Evolutionary conservation across 1,284 basidiomycete genomes (phyloP).

Genomic region (Microbotryomycetes sp.): DNA sequence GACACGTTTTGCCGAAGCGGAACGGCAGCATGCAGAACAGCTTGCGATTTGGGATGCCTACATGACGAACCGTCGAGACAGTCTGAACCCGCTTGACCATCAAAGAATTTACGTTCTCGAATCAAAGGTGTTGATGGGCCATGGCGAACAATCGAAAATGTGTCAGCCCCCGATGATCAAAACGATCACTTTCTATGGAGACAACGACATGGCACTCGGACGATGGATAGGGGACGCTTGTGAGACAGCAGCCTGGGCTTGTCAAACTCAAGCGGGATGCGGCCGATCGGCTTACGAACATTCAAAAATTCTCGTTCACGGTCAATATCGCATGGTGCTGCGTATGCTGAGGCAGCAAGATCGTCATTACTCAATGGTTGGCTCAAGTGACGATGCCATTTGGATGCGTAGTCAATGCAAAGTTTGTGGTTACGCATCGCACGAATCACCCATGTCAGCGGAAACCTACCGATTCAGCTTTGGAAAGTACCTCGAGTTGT

Average conservation of each 20-base stretch:
- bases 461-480: constrained; percentile 77
- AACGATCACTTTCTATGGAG: constrained; percentile 83
- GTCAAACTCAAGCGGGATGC: constrained; percentile 68
- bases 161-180: constrained; percentile 49
- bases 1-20: constrained; percentile 61
- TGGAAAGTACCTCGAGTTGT: constrained; percentile 84
- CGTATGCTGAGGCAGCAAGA: constrained; percentile 55
- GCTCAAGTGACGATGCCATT: neutral
- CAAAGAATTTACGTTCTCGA: constrained; percentile 76
- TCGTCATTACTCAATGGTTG: constrained; percentile 8
- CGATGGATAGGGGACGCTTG: constrained; percentile 77
- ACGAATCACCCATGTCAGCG: constrained; percentile 81
- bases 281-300: constrained; percentile 74
- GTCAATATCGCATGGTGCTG: constrained; percentile 62
- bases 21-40: constrained; percentile 75
- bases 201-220: constrained; percentile 84
- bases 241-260: constrained; percentile 60
- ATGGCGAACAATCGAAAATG: constrained; percentile 44
- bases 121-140: constrained; percentile 62
- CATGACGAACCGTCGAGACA: constrained; percentile 67
- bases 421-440: constrained; percentile 44
- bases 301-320: constrained; percentile 82
- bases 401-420: constrained; percentile 36
- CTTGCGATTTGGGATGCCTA: constrained; percentile 89
- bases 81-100: constrained; percentile 86